Percentiles rank a stretch among this genome's conserved stretches.
Evolutionary conservation across 2,329 filamentous ascomycete genomes (phyloP).

Genomic region (Sporothrix euskadiensis): DNA sequence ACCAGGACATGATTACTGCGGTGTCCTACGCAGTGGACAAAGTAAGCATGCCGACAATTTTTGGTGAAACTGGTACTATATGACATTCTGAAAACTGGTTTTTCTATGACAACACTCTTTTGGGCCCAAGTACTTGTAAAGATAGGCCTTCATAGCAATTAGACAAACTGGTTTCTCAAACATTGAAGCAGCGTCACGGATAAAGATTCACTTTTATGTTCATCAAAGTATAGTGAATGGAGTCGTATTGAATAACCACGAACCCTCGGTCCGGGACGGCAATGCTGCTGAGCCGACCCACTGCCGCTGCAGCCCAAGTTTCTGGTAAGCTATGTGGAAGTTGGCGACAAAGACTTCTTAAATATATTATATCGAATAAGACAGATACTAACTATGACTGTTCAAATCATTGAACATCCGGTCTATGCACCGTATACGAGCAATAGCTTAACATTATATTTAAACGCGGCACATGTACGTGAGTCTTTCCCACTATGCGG

Average conservation of each 20-base stretch:
- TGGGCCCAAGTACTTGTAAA: too few species aligned
- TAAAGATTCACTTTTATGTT: too few species aligned
- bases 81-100: not conserved
- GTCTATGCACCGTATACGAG: too few species aligned
- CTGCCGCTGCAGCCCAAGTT: not conserved
- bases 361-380: not conserved
- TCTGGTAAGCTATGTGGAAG: not conserved
- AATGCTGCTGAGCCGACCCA: slow-evolving; percentile 8
- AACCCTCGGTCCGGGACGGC: not conserved
- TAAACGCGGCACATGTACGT: too few species aligned
- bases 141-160: too few species aligned
- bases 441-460: too few species aligned
- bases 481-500: too few species aligned
- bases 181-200: too few species aligned
- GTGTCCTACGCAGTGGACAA: not conserved
- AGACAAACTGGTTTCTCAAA: too few species aligned
- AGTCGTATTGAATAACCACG: not conserved
- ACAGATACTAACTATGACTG: too few species aligned
- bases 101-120: not conserved
- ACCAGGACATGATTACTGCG: not conserved
- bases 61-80: not conserved
- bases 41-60: not conserved
- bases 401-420: too few species aligned
- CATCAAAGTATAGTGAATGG: too few species aligned
- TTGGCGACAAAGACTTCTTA: not conserved